Percentiles rank a stretch among this genome's conserved stretches.
Conservation (phyloP, 768 basidiomycete species). For the Hirschioporus abietinus region DNA sequence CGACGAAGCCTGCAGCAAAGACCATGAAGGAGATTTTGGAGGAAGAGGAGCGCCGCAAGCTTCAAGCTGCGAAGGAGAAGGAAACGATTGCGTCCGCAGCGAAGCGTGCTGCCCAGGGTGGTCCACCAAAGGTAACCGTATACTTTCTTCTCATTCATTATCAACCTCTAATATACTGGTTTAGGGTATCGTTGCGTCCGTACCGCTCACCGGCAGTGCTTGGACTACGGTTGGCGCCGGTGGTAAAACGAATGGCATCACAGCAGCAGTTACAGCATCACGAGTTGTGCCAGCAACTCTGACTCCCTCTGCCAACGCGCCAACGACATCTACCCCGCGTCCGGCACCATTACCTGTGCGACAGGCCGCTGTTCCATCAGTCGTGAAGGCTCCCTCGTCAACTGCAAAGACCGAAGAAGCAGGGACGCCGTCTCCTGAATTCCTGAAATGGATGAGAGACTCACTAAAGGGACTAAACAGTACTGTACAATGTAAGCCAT, state of each 20-base stretch:
- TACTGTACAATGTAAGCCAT: constrained; percentile 59
- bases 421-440: constrained; percentile 76
- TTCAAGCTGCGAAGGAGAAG: constrained; percentile 49
- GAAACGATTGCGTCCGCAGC: constrained; percentile 46
- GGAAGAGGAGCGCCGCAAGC: constrained; percentile 83
- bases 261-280: constrained; percentile 25
- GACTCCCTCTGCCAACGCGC: constrained; percentile 21
- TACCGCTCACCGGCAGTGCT: constrained; percentile 38
- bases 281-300: constrained; percentile 23
- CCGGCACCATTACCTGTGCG: constrained; percentile 27
- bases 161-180: constrained; percentile 12
- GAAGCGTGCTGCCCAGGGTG: constrained; percentile 75
- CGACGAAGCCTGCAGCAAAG: constrained; percentile 54
- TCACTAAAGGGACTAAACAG: constrained; percentile 72
- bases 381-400: constrained; percentile 24
- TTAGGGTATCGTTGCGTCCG: constrained; percentile 25
- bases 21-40: constrained; percentile 99
- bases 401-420: constrained; percentile 40
- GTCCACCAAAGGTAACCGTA: constrained; percentile 58
- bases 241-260: constrained; percentile 49
- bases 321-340: constrained; percentile 34
- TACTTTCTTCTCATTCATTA: constrained; percentile 9
- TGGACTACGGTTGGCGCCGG: constrained; percentile 87
- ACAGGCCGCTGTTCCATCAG: constrained; percentile 30
- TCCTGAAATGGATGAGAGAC: constrained; percentile 86